These are phyloP conservation scores for Podaxis sp. DNA, from an alignment of 768 basidiomycete genomes.

Conservation along the genomic window DNA sequence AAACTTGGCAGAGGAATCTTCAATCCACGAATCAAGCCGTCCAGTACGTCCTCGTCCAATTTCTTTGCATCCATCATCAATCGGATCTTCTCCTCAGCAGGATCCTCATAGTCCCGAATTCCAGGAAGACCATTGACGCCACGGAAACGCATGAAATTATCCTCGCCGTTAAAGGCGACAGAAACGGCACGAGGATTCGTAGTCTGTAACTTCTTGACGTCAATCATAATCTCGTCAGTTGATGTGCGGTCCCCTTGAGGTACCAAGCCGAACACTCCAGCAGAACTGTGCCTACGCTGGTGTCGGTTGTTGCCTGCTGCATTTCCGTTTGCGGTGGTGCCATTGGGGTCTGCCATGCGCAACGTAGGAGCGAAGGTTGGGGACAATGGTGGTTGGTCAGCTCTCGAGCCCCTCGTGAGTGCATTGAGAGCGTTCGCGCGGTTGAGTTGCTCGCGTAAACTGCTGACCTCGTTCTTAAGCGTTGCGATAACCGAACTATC, in stretches of 20 bases:
- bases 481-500: constrained; percentile 85
- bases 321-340: constrained; percentile 33
- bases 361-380: constrained; percentile 85
- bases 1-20: constrained; percentile 92
- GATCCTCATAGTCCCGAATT: constrained; percentile 78
- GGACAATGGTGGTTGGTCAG: constrained; percentile 71
- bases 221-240: constrained; percentile 74
- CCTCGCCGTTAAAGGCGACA: constrained; percentile 83
- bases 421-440: constrained; percentile 91
- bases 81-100: constrained; percentile 92
- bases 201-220: constrained; percentile 67
- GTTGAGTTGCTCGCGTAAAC: constrained; percentile 91
- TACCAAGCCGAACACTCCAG: constrained; percentile 66
- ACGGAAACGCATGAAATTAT: constrained; percentile 65
- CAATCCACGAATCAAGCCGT: constrained; percentile 85
- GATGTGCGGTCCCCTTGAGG: constrained; percentile 69
- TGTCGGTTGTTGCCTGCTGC: constrained; percentile 44
- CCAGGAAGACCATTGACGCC: constrained; percentile 60
- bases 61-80: constrained; percentile 88
- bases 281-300: constrained; percentile 84
- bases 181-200: constrained; percentile 83
- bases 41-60: constrained; percentile 90
- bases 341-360: constrained; percentile 51
- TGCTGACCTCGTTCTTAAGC: constrained; percentile 90
- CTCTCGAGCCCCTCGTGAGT: constrained; percentile 72